These are phyloP conservation scores for Rhodotorula sp. DNA, from an alignment of 1,284 basidiomycete species.

Conservation along the genomic window DNA sequence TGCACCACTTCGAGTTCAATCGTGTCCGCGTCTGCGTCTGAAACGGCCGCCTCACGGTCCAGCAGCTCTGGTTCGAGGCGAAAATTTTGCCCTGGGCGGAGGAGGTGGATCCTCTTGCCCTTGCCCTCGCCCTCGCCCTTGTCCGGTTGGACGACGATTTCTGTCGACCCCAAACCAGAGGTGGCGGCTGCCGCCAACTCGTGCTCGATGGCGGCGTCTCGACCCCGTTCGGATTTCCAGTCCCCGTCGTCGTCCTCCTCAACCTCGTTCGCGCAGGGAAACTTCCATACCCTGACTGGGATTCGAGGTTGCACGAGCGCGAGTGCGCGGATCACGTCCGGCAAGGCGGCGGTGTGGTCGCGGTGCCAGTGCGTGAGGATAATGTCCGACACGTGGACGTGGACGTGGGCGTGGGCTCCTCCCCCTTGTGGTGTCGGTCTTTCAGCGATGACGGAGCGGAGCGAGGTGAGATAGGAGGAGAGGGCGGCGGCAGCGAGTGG, in stretches of 20 bases:
- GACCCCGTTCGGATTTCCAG: neutral
- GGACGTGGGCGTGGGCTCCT: neutral
- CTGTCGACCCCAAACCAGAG: too few relatives aligned
- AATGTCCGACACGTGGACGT: slow-evolving; percentile 65
- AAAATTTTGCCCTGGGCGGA: slow-evolving; percentile 53
- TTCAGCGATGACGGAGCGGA: slow-evolving; percentile 11
- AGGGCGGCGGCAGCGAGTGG: slow-evolving; percentile 87
- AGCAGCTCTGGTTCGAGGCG: slow-evolving; percentile 46
- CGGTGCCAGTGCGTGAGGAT: slow-evolving; percentile 86
- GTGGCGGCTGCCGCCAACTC: too few relatives aligned
- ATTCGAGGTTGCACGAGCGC: slow-evolving; percentile 41
- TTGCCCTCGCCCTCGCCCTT: slow-evolving; percentile 20
- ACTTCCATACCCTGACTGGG: slow-evolving; percentile 29
- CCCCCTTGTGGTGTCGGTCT: slow-evolving; percentile 46
- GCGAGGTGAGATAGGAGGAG: slow-evolving; percentile 62
- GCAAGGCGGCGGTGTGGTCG: slow-evolving; percentile 80
- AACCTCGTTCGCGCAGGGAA: neutral
- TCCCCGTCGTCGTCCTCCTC: neutral
- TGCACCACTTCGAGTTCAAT: slow-evolving; percentile 59
- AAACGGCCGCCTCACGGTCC: slow-evolving; percentile 37
- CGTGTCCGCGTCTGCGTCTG: slow-evolving; percentile 48
- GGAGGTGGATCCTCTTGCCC: slow-evolving; percentile 52
- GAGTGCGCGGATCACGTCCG: slow-evolving; percentile 67
- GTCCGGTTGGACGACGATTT: neutral
- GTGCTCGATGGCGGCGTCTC: slow-evolving; percentile 18